Conservation (phyloP, 495 filamentous ascomycete genomes). For the Penicillium cosmopolitanum region DNA sequence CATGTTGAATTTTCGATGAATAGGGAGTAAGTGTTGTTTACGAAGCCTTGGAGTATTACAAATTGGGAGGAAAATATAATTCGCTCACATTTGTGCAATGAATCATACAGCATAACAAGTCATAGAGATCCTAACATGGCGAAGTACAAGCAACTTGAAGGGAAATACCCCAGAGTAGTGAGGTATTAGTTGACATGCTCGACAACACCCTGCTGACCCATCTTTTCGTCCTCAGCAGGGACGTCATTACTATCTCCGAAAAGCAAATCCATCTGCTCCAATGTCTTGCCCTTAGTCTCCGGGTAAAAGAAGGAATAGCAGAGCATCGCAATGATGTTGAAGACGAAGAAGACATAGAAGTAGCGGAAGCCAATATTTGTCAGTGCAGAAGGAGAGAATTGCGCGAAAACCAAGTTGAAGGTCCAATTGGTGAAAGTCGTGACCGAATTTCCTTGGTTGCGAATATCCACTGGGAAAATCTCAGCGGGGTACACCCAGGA, state of each 20-base stretch:
- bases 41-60: no score
- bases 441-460: slow-evolving; percentile 52
- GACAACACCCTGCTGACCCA: neutral
- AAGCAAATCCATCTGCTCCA: slow-evolving; percentile 58
- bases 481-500: slow-evolving; percentile 60
- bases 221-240: neutral
- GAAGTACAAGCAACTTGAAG: neutral
- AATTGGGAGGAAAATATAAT: no score
- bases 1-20: no score
- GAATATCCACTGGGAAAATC: slow-evolving; percentile 56
- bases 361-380: slow-evolving; percentile 49
- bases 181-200: slow-evolving; percentile 8
- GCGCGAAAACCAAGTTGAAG: slow-evolving; percentile 54
- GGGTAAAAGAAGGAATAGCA: slow-evolving; percentile 50
- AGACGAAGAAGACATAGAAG: slow-evolving; percentile 53
- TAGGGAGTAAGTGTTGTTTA: no score
- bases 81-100: no score
- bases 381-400: slow-evolving; percentile 54
- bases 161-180: no score
- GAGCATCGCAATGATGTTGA: slow-evolving; percentile 45
- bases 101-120: no score
- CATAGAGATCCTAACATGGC: neutral
- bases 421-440: slow-evolving; percentile 56
- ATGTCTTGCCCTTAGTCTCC: slow-evolving; percentile 52
- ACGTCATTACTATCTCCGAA: slow-evolving; percentile 42